Base-by-base conservation (phyloP, 768 basidiomycete genomes). In the Strobilomyces confusus region DNA sequence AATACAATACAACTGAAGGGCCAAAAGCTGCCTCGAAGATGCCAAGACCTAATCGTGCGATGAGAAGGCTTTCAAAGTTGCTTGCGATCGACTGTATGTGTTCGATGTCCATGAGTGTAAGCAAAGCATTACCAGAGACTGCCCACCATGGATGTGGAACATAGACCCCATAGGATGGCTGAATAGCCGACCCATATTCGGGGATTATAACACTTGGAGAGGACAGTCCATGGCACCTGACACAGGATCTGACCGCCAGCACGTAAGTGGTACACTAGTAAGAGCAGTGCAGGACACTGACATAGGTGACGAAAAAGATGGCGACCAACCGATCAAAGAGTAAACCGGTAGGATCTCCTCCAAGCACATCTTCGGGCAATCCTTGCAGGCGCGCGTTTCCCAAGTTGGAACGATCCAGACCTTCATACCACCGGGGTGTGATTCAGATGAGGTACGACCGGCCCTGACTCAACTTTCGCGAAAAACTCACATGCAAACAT, bases 301-400 rank as follows among this genome's bases (percentile, higher is more conserved):
- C 87, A 65, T 90, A 91, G 57, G 89, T 81, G 68, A 91, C 82
- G 70, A 85, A 91, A 71, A 91, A 92, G 9, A 78, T 76, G 1
- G 87, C 84, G 52, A 84, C 86, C 41, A 88, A 69, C 88, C 87
- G 89, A 63, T 87, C 87, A 62, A 87, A 90, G n/a, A 82, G 72
- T 22, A 75, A 56, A 1, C 89, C 87, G 0, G 81, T 83, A 9
- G 78, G 78, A 60, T 90, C 89, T 7, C 87, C 87, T 13, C 76
- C 77, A 12, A 91, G 79, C 13, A 74, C 70, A 55, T 90, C 86
- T 37, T 80, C 64, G 4, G 84, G 78, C 13, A 92, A 69, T 12
- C 86, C 84, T 69, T 86, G 86, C 36, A 90, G 72, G 47, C 88
- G 79, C 43, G 89, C 89, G 63, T 92, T 91, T 17, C 89, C 89